Percentiles rank a stretch among this genome's conserved stretches.
These are phyloP conservation scores for Omphalotus olearius DNA, from an alignment of 1,284 basidiomycete genomes.

Conservation along the genomic window DNA sequence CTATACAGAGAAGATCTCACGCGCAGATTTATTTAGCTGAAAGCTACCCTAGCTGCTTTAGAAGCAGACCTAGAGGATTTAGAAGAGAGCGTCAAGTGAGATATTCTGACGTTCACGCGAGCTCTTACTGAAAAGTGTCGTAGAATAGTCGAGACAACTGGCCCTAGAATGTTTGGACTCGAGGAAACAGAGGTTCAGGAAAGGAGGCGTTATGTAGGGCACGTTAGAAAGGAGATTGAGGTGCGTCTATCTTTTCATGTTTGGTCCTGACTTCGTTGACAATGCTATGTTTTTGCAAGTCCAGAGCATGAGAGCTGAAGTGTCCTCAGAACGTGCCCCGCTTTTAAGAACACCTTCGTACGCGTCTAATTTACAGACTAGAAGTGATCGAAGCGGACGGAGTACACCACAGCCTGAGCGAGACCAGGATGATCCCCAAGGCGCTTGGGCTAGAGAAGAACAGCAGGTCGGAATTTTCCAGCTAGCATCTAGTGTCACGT, in stretches of 20 bases:
- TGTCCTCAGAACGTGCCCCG: conserved; percentile 24
- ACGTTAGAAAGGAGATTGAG: conserved; percentile 71
- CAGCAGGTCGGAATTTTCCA: conserved; percentile 56
- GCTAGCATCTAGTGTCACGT: background rate
- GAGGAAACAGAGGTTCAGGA: conserved; percentile 68
- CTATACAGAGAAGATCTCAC: background rate
- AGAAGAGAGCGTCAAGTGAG: conserved; percentile 82
- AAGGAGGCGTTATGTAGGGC: conserved; percentile 69
- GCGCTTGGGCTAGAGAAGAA: conserved; percentile 78
- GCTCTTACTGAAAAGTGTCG: background rate
- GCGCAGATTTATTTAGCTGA: conserved; percentile 44
- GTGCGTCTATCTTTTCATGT: conserved; percentile 43
- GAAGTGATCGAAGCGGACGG: conserved; percentile 9
- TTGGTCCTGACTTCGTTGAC: conserved; percentile 19
- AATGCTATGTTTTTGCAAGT: conserved; percentile 31
- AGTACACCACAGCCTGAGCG: conserved; percentile 15
- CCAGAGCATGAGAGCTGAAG: conserved; percentile 67
- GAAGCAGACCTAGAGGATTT: conserved; percentile 86
- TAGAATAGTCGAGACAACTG: conserved; percentile 78
- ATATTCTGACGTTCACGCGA: background rate
- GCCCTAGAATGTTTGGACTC: conserved; percentile 81
- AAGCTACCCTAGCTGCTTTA: conserved; percentile 68
- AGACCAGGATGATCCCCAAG: conserved; percentile 48
- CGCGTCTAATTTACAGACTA: conserved; percentile 11
- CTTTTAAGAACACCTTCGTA: conserved; percentile 7